Evolutionary conservation across 1,284 basidiomycete species (phyloP).

Genomic region (Chalciporus sp.): DNA sequence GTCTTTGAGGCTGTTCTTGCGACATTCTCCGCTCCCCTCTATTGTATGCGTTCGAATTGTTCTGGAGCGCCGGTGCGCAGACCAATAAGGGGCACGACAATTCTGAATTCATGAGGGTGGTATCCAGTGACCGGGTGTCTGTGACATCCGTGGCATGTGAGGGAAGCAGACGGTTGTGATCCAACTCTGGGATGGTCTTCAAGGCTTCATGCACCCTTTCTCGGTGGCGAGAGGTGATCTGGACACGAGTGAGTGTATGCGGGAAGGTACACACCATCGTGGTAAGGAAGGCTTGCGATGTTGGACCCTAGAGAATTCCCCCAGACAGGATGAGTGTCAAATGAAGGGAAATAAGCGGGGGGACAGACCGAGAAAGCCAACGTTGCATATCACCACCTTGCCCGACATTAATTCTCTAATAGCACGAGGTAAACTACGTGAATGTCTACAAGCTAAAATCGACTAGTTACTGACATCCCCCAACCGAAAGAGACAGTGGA

Average conservation of each 20-base stretch:
- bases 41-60: conserved; percentile 62
- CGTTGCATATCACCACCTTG: conserved; percentile 21
- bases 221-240: conserved; percentile 59
- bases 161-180: conserved; percentile 40
- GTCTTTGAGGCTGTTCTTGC: conserved; percentile 48
- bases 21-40: conserved; percentile 66
- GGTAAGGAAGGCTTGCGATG: conserved; percentile 49
- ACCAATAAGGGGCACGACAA: conserved; percentile 67
- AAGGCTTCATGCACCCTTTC: conserved; percentile 39
- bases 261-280: conserved; percentile 18
- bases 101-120: conserved; percentile 55
- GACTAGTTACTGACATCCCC: not conserved
- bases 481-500: no score
- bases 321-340: not conserved
- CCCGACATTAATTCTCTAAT: conserved; percentile 13
- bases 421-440: not conserved
- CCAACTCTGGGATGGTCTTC: conserved; percentile 21
- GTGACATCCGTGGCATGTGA: conserved; percentile 58
- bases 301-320: conserved; percentile 47
- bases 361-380: conserved; percentile 25
- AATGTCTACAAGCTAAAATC: conserved; percentile 1
- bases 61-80: conserved; percentile 56
- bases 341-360: conserved; percentile 1
- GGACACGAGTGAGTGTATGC: conserved; percentile 35
- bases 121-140: conserved; percentile 40